phyloP scores from a whole-genome alignment of 2,329 filamentous ascomycete species.

The Phyllosticta citriasiana region DNA sequence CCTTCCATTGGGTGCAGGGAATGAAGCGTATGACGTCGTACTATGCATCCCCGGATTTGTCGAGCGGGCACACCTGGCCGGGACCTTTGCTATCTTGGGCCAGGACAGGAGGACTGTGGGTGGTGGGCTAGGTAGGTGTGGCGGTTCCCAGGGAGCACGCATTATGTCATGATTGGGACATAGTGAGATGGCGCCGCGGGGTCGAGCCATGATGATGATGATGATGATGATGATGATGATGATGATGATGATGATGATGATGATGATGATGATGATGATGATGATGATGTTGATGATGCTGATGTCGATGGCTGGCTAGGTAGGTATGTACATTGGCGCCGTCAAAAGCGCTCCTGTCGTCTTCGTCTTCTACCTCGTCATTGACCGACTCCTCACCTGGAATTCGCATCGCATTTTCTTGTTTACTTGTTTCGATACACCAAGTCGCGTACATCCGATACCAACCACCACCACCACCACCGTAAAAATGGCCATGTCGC shows the following conservation, averaged over 20 bases:
- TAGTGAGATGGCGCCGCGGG: not conserved
- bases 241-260: not conserved
- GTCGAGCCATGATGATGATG: not conserved
- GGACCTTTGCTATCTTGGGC: not conserved
- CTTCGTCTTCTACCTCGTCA: not conserved
- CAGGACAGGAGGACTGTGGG: not conserved
- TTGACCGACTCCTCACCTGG: not conserved
- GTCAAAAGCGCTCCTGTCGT: not conserved
- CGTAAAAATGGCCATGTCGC: conserved; percentile 46
- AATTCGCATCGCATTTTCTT: not conserved
- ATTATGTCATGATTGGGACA: not conserved
- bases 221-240: not conserved
- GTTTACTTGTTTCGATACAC: not conserved
- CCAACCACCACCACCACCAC: not conserved
- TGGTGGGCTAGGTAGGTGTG: not conserved
- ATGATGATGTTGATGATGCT: not conserved
- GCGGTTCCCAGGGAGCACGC: not conserved
- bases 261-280: not conserved
- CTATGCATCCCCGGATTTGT: not conserved
- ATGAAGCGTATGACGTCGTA: not conserved
- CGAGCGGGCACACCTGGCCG: not conserved
- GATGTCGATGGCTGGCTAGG: not conserved
- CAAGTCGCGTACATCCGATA: not conserved
- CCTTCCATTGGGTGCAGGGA: not conserved
- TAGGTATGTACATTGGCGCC: not conserved